Base-by-base conservation (phyloP, 192 early-diverging fungal genomes). In the Pilaira anomala region DNA sequence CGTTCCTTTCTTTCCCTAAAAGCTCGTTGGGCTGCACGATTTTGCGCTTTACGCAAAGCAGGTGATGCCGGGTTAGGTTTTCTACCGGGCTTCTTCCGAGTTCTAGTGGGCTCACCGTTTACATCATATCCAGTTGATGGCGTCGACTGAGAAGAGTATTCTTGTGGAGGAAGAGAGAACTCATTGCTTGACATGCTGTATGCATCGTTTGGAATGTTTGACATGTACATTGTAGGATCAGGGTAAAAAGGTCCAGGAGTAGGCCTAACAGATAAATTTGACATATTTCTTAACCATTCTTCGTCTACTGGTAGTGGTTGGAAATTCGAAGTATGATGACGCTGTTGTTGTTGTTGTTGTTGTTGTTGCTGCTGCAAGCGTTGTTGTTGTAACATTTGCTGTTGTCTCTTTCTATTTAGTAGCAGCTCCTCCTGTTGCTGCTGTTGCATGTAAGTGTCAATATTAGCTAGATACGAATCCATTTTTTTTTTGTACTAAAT, bases 1-100 rank as follows among this genome's bases (percentile, higher is more conserved):
- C 80, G 78, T 63, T 92, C 86, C 60, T 90, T 91, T 56, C 93
- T 80, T 73, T 95, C 91, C 41, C 93, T 87, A 69, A 95, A 95
- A 2, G 91, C 93, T 9, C 91, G 80, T 72, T 95, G 93, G 0
- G 93, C 93, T 9, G 91, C 90, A 6, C 93, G 79, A 69, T 95
- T 95, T 73, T 95, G 93, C 6, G 87, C 91, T 19, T 84, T 84
- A 1, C 83, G 59, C 24, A 82, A 64, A 16, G 80, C 80, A 42
- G 83, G 80, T 5, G 83, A 84, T 13, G 78, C 76, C 25, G 80
- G 83, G 41, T 84, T 84, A 7, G 83, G 83, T 22, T 82, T 84
- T 14, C 80, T 69, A 4, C 83, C 82, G 6, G 80, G 82, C 29
- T 80, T 81, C 59, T 84, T 84, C 7, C 78, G 69, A 39, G 41